These are phyloP conservation scores for rapeseed (Brassica napus) DNA, from an alignment of 345 rosid genomes.

Conservation along the genomic window Da-Ae NC_063443.1:3365001-3365500, in stretches of 20 bases:
- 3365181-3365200: constrained; percentile 62
- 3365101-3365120: constrained; percentile 27
- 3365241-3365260: constrained; percentile 17
- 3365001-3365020: constrained; percentile 68
- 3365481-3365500: too few relatives aligned
- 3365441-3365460: too few relatives aligned
- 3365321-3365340: too few relatives aligned
- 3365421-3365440: too few relatives aligned
- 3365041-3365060: constrained; percentile 70
- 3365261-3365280: too few relatives aligned
- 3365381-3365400: too few relatives aligned
- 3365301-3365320: too few relatives aligned
- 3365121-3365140: constrained; percentile 21
- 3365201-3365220: constrained; percentile 48
- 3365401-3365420: too few relatives aligned
- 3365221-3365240: constrained; percentile 72
- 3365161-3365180: constrained; percentile 73
- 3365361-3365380: too few relatives aligned
- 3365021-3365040: constrained; percentile 63
- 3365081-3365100: constrained; percentile 43
- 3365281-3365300: too few relatives aligned
- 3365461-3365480: too few relatives aligned
- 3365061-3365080: constrained; percentile 46
- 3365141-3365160: constrained; percentile 31
- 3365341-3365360: too few relatives aligned